Evolutionary conservation across 768 basidiomycete genomes (phyloP).

Genomic region (Clathrus columnatus): DNA sequence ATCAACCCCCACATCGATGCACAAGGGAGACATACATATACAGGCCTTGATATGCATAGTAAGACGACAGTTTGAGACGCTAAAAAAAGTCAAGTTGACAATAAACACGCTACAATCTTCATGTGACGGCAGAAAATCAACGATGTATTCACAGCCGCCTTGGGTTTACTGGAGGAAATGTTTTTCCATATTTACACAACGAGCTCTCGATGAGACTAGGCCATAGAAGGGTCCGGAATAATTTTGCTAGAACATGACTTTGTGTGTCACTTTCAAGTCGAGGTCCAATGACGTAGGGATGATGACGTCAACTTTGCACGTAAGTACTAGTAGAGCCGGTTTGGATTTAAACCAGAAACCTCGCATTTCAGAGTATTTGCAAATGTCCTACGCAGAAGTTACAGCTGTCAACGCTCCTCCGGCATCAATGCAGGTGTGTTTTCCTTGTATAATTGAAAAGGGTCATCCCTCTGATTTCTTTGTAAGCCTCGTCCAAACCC

Average conservation of each 20-base stretch:
- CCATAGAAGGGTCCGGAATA: background rate
- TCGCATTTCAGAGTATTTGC: background rate
- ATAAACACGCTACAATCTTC: no score
- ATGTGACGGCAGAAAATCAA: no score
- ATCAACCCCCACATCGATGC: no score
- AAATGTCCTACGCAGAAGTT: slow-evolving; percentile 69
- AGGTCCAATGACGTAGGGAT: slow-evolving; percentile 4
- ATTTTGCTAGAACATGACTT: background rate
- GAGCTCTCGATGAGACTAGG: no score
- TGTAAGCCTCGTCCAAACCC: slow-evolving; percentile 63
- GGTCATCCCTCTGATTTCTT: slow-evolving; percentile 6
- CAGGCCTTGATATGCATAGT: no score
- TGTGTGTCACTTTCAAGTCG: background rate
- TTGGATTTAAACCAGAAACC: background rate
- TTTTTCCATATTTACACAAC: no score
- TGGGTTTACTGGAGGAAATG: no score
- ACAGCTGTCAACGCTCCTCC: slow-evolving; percentile 51
- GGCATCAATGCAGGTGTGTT: slow-evolving; percentile 35
- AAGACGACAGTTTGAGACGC: no score
- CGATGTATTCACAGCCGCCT: no score
- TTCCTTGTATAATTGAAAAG: background rate
- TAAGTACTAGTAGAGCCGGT: background rate
- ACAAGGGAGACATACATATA: no score
- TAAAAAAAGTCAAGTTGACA: no score
- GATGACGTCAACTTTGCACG: background rate